Evolutionary conservation across 2,329 filamentous ascomycete species (phyloP).

Genomic region (Fusarium guadeloupense): DNA sequence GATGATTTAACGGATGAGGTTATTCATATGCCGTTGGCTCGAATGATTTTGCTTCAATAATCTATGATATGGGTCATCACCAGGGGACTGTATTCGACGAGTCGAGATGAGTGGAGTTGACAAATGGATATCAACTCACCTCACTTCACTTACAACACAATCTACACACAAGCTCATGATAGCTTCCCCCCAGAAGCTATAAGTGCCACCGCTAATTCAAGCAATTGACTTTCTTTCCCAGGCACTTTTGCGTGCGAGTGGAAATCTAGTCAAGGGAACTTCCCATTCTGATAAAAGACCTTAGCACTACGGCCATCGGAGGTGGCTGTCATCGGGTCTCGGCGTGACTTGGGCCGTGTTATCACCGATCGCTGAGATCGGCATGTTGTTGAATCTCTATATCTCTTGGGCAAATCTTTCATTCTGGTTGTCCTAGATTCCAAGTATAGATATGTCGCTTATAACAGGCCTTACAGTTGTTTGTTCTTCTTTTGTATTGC

Average conservation of each 20-base stretch:
- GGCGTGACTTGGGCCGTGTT: slow-evolving; percentile 6
- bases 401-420: too few species aligned
- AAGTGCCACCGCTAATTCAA: slow-evolving; percentile 27
- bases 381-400: too few species aligned
- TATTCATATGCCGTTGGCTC: background rate
- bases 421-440: too few species aligned
- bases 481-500: background rate
- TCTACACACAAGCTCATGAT: background rate
- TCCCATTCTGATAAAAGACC: background rate
- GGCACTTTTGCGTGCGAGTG: slow-evolving; percentile 19
- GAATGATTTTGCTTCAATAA: background rate
- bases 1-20: background rate
- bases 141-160: background rate
- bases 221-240: slow-evolving; percentile 9
- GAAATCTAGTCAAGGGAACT: background rate
- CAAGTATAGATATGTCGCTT: background rate
- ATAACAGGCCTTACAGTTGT: background rate
- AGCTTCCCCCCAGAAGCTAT: slow-evolving; percentile 12
- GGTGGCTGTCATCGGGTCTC: slow-evolving; percentile 20
- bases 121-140: background rate
- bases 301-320: slow-evolving; percentile 21
- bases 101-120: background rate
- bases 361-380: slow-evolving; percentile 1
- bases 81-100: background rate
- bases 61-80: background rate